These are phyloP conservation scores for Mortierella sp. DNA, from an alignment of 371 early-diverging fungal genomes.

Conservation along the genomic window DNA sequence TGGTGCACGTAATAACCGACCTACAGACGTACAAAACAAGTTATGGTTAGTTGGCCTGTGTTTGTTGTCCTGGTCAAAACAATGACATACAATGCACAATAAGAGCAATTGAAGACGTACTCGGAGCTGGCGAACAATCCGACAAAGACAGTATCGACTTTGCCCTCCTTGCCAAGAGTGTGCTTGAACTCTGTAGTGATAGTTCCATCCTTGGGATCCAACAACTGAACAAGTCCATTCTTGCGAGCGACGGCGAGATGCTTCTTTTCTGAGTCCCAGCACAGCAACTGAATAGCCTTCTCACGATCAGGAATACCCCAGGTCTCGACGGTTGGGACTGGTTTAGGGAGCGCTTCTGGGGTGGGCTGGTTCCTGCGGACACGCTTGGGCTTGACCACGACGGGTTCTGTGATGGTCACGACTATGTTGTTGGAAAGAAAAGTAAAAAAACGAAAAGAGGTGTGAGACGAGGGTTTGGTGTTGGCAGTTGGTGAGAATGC, in stretches of 20 bases:
- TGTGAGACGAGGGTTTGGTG: neutral
- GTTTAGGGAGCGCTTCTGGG: conserved; percentile 56
- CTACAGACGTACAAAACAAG: conserved; percentile 27
- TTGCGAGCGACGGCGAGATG: conserved; percentile 71
- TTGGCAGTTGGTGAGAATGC: neutral
- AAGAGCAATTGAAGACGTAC: conserved; percentile 38
- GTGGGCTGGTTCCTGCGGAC: conserved; percentile 26
- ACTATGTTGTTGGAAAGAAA: conserved; percentile 16
- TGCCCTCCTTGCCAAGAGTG: conserved; percentile 50
- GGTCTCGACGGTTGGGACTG: conserved; percentile 59
- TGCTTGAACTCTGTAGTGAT: conserved; percentile 61
- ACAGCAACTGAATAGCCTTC: conserved; percentile 65
- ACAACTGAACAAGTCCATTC: conserved; percentile 71
- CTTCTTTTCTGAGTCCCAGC: conserved; percentile 63
- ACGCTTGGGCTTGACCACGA: conserved; percentile 44
- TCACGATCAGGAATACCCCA: conserved; percentile 70
- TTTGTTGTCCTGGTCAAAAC: neutral
- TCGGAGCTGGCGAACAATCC: conserved; percentile 71
- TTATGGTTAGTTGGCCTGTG: neutral
- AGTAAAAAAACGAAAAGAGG: too few relatives aligned
- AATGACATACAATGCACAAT: too few relatives aligned
- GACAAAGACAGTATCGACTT: conserved; percentile 66
- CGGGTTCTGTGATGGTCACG: conserved; percentile 46
- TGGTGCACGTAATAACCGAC: conserved; percentile 65
- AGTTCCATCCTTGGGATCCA: conserved; percentile 62